These are phyloP conservation scores for Salix purpurea DNA, from an alignment of 345 rosid species.

Conservation along the genomic window DNA sequence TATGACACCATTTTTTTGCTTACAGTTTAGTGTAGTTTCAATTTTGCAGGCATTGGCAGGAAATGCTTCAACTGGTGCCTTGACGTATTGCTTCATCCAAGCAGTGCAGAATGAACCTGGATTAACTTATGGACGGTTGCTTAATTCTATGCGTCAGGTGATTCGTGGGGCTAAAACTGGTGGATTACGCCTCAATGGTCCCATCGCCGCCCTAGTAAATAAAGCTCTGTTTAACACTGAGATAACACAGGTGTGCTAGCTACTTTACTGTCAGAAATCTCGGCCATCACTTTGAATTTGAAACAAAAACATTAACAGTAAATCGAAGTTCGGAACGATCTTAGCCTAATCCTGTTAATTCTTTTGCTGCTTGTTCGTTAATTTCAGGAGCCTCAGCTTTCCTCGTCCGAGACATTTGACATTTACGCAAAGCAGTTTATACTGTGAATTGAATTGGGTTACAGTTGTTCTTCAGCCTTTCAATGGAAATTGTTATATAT, in stretches of 20 bases:
- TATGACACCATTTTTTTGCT: background rate
- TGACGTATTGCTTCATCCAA: slow-evolving; percentile 76
- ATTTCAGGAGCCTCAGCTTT: slow-evolving; percentile 67
- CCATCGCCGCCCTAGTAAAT: slow-evolving; percentile 29
- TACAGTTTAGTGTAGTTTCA: background rate
- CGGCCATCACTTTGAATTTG: background rate
- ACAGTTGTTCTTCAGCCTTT: background rate
- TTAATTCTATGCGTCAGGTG: slow-evolving; percentile 45
- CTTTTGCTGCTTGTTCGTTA: background rate
- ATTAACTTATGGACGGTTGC: slow-evolving; percentile 57
- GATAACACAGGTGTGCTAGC: slow-evolving; percentile 30
- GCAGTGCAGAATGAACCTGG: slow-evolving; percentile 56
- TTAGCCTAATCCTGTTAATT: background rate
- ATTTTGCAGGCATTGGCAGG: slow-evolving; percentile 58
- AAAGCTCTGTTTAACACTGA: slow-evolving; percentile 17
- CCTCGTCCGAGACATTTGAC: slow-evolving; percentile 56
- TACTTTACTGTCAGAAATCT: background rate
- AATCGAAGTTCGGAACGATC: background rate
- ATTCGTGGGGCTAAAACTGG: slow-evolving; percentile 43
- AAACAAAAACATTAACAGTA: background rate
- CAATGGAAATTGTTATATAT: too few species aligned
- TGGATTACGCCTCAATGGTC: slow-evolving; percentile 34
- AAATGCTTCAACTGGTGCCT: slow-evolving; percentile 50
- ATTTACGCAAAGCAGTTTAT: slow-evolving; percentile 44
- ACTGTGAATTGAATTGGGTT: slow-evolving; percentile 20